A percentile compares a stretch with the other conserved stretches of the same genome.
Evolutionary conservation across 2,329 filamentous ascomycete genomes (phyloP).

Genomic region (Colletotrichum paranaense): DNA sequence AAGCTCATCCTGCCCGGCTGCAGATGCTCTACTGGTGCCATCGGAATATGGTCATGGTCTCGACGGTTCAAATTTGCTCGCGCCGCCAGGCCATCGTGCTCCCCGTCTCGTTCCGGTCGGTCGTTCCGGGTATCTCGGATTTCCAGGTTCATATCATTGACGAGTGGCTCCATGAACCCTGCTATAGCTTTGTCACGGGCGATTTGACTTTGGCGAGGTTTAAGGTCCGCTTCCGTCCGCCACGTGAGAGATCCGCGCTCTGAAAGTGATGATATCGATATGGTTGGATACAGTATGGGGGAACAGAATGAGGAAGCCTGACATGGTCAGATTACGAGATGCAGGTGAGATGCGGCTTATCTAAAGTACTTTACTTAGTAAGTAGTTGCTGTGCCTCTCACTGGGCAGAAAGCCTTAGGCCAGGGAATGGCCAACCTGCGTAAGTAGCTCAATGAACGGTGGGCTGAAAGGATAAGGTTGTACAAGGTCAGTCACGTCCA

Average conservation of each 20-base stretch:
- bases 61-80: neutral
- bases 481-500: neutral
- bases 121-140: neutral
- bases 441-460: neutral
- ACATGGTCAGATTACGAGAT: neutral
- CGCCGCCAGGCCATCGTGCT: neutral
- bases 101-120: neutral
- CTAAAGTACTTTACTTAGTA: too few species aligned
- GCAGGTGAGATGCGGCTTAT: too few species aligned
- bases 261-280: neutral
- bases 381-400: neutral
- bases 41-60: neutral
- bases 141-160: neutral
- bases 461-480: neutral
- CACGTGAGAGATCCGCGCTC: neutral
- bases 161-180: neutral
- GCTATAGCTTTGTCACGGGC: neutral
- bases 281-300: too few species aligned
- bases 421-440: neutral
- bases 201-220: neutral
- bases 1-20: neutral
- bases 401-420: neutral
- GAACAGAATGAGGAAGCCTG: neutral
- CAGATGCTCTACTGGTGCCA: neutral
- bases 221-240: neutral